Conservation (phyloP, 371 early-diverging fungal species). For the Batkoa obscura region DNA sequence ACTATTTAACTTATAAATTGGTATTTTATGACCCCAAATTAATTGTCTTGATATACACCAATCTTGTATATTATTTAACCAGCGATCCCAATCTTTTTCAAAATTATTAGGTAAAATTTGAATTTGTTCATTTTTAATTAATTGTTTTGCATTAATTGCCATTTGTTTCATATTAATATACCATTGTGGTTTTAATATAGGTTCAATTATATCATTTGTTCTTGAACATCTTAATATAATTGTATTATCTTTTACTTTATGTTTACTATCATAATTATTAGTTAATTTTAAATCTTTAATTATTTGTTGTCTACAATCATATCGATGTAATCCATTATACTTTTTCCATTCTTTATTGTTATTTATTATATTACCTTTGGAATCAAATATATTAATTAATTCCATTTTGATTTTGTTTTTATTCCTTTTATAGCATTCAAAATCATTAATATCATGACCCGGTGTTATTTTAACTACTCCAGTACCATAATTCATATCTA, state of each 20-base stretch:
- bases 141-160: slow-evolving; percentile 47
- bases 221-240: slow-evolving; percentile 79
- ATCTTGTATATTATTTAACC: slow-evolving; percentile 93
- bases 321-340: slow-evolving; percentile 29
- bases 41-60: slow-evolving; percentile 99
- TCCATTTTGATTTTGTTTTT: slow-evolving; percentile 51
- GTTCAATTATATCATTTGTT: slow-evolving; percentile 95
- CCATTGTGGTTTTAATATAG: slow-evolving; percentile 96
- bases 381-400: neutral
- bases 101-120: slow-evolving; percentile 63
- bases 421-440: slow-evolving; percentile 73
- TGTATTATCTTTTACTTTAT: slow-evolving; percentile 47
- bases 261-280: slow-evolving; percentile 5
- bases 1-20: slow-evolving; percentile 56
- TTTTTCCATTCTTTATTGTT: neutral
- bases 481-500: slow-evolving; percentile 88
- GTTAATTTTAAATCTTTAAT: slow-evolving; percentile 40
- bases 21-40: slow-evolving; percentile 99
- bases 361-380: neutral
- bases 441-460: slow-evolving; percentile 95
- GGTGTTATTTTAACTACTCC: slow-evolving; percentile 91
- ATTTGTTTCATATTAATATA: slow-evolving; percentile 44
- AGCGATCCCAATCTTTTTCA: slow-evolving; percentile 76
- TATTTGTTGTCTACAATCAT: slow-evolving; percentile 61
- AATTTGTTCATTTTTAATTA: slow-evolving; percentile 50